Conservation (phyloP, 768 basidiomycete genomes). For the Terana coerulea region DNA sequence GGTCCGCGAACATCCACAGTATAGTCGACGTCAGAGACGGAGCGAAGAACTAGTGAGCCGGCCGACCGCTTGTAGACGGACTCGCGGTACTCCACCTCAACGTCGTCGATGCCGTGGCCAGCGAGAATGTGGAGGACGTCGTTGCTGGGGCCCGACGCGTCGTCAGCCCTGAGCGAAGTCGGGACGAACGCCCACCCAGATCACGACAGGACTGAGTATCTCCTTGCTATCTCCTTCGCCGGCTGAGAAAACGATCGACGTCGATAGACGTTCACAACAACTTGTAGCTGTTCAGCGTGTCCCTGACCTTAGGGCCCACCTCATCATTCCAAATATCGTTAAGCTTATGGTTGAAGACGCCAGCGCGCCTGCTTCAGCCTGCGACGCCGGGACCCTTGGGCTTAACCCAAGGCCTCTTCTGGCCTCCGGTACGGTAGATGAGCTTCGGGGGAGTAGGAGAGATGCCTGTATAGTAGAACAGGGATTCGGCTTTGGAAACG, state of each 20-base stretch:
- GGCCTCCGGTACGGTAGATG: conserved; percentile 22
- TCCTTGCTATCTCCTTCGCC: neutral
- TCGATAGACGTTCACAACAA: conserved; percentile 23
- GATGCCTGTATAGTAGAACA: conserved; percentile 18
- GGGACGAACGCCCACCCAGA: too few species aligned
- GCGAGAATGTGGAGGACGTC: too few species aligned
- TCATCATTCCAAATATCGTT: conserved; percentile 20
- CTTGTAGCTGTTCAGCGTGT: conserved; percentile 16
- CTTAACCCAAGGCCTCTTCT: conserved; percentile 15
- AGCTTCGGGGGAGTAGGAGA: conserved; percentile 20
- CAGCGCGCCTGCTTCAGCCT: conserved; percentile 22
- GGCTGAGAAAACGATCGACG: conserved; percentile 20
- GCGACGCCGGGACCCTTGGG: conserved; percentile 21
- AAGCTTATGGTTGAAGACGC: conserved; percentile 20
- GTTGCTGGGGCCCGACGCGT: too few species aligned
- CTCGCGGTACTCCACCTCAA: too few species aligned
- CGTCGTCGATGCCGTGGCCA: too few species aligned
- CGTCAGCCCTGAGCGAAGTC: too few species aligned
- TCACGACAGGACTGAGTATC: too few species aligned
- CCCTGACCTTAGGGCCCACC: conserved; percentile 17
- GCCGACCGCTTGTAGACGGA: too few species aligned
- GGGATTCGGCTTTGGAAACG: conserved; percentile 21
- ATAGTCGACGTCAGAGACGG: too few species aligned
- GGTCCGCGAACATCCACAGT: too few species aligned
- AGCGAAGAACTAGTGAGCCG: too few species aligned